phyloP scores from a whole-genome alignment of 345 rosid species.

The Physaria fendleri region DNA sequence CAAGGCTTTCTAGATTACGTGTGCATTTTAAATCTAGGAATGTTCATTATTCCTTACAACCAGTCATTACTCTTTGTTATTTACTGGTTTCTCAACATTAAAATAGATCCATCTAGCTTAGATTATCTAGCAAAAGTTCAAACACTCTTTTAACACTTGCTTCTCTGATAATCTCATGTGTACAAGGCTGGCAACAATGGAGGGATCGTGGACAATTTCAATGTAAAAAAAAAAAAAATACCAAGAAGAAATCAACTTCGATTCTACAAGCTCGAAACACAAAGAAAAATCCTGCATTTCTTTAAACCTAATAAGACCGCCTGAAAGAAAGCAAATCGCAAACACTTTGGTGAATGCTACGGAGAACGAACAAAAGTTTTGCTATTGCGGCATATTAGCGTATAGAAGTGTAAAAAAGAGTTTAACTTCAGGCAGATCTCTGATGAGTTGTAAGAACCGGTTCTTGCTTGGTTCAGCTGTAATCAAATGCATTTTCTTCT shows the following conservation, averaged over 20 bases:
- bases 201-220: slow-evolving; percentile 23
- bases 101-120: too few species aligned
- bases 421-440: slow-evolving; percentile 54
- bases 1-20: too few species aligned
- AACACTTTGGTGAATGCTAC: slow-evolving; percentile 4
- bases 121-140: too few species aligned
- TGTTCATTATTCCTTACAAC: slow-evolving; percentile 21
- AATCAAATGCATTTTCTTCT: slow-evolving; percentile 42
- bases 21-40: too few species aligned
- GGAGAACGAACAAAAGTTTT: background rate
- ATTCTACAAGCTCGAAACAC: slow-evolving; percentile 9
- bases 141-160: too few species aligned
- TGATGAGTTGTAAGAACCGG: slow-evolving; percentile 47
- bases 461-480: slow-evolving; percentile 57
- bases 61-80: background rate
- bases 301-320: background rate
- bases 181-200: slow-evolving; percentile 8
- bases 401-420: slow-evolving; percentile 80
- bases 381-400: slow-evolving; percentile 44
- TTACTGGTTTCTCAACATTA: too few species aligned
- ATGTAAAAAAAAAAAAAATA: background rate
- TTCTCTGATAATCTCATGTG: slow-evolving; percentile 2
- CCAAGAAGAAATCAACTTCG: background rate
- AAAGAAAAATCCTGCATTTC: background rate
- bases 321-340: background rate